Evolutionary conservation across 2,329 filamentous ascomycete genomes (phyloP), one percentile per base, ranked within the genome.

Genomic region (Colletotrichum sp.): DNA sequence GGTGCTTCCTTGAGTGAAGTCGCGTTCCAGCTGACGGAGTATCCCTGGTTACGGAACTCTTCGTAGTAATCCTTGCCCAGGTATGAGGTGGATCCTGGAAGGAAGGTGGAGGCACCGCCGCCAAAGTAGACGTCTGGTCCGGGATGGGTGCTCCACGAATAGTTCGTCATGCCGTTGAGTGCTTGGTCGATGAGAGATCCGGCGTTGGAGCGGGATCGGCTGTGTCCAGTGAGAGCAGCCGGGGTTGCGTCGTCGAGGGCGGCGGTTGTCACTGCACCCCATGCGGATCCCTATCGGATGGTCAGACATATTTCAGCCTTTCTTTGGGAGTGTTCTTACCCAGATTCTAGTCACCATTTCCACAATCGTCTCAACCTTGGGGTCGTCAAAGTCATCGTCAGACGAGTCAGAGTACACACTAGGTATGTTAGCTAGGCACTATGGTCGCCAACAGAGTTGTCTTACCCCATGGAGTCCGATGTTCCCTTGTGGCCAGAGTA

Each of bases 351-450:
- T 89, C 85, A 96, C 93, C 74, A 97, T 88, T 84, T 96, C 94
- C n/a, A 94, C 92, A 81, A 98, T 94, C 7, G 93, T 95, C 87
- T 97, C 95, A 30, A 98, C 91, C 86, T 96, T 97, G 69, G 95
- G 95, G 81, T 98, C 95, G 82, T 98, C 95, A 78, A 95, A 95
- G 5, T 90, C 85, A 79, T 93, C 89, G 12, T 90, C 87, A 52
- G 93, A 95, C 0, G 94, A 95, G 82, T 98, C 95, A 43, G 90
- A 94, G 75, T 97, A 96, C 43, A 96, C 90, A 78, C 89, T 88
- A 2, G 13, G 55, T 30, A 1, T n/a, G 60, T 77, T 26, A 79
- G 73, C 43, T 5, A n/a, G n/a, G n/a, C n/a, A n/a, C n/a, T n/a
- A n/a, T n/a, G n/a, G n/a, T n/a, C 30, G 5, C 12, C 16, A 24